Conservation (phyloP, 352 stramenopile species). For the Phytopythium helicoides region DNA sequence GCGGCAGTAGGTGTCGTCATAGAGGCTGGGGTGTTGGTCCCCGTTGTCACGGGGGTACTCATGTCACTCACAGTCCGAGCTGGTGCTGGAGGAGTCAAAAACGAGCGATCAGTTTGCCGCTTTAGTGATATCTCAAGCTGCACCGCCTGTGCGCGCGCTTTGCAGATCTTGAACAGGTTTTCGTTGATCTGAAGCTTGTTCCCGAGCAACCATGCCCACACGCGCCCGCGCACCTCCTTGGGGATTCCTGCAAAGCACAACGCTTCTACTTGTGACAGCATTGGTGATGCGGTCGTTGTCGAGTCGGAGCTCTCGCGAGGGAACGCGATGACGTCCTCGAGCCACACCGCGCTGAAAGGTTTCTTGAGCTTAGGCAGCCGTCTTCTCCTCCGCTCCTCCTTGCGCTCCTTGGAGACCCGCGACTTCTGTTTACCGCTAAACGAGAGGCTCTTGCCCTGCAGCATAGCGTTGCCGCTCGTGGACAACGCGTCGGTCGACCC, state of each 20-base stretch:
- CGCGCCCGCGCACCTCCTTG: slow-evolving; percentile 78
- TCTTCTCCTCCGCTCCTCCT: slow-evolving; percentile 57
- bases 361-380: slow-evolving; percentile 67
- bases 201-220: slow-evolving; percentile 76
- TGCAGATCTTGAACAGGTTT: slow-evolving; percentile 84
- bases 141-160: slow-evolving; percentile 66
- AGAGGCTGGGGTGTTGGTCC: not conserved
- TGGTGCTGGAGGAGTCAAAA: slow-evolving; percentile 3
- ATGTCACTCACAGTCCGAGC: not conserved
- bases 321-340: slow-evolving; percentile 58
- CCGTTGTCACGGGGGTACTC: not conserved
- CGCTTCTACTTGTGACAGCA: slow-evolving; percentile 35
- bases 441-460: slow-evolving; percentile 12
- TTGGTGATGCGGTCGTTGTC: not conserved
- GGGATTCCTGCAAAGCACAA: slow-evolving; percentile 81
- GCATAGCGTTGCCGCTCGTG: slow-evolving; percentile 19
- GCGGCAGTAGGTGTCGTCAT: not conserved
- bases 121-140: slow-evolving; percentile 74
- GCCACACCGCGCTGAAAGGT: slow-evolving; percentile 73
- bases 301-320: slow-evolving; percentile 20
- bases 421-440: slow-evolving; percentile 22
- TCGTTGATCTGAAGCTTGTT: slow-evolving; percentile 86
- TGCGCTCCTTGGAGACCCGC: slow-evolving; percentile 56
- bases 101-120: slow-evolving; percentile 42
- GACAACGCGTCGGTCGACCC: slow-evolving; percentile 27